Percentiles rank a stretch among this genome's conserved stretches.
Conservation (phyloP, 208 protist genomes). For the Trypanosoma rangeli region DNA sequence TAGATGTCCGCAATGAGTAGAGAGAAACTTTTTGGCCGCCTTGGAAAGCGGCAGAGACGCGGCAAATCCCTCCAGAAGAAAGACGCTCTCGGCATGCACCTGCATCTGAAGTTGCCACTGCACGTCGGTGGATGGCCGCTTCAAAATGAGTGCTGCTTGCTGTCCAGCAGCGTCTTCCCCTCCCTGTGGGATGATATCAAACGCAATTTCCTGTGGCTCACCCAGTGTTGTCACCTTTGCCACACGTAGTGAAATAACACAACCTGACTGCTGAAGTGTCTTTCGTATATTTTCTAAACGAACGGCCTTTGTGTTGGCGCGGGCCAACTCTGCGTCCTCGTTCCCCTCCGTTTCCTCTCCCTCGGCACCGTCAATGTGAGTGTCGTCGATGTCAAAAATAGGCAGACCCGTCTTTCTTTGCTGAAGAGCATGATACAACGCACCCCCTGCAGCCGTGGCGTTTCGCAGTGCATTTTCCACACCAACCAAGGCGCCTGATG, state of each 20-base stretch:
- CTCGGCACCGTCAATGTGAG: conserved; percentile 26
- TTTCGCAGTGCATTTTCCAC: conserved; percentile 52
- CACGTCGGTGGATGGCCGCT: conserved; percentile 38
- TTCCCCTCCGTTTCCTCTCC: conserved; percentile 22
- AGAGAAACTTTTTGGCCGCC: conserved; percentile 49
- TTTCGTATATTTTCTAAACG: conserved; percentile 32
- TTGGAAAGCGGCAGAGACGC: conserved; percentile 37
- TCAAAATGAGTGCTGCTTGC: conserved; percentile 54
- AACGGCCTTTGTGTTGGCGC: conserved; percentile 17
- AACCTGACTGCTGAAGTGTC: conserved; percentile 6
- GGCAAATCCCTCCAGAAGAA: conserved; percentile 34
- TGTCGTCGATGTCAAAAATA: conserved; percentile 51
- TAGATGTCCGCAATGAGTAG: conserved; percentile 36
- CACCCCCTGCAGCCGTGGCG: conserved; percentile 37
- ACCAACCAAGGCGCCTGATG: conserved; percentile 36
- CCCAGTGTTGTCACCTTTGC: conserved; percentile 24
- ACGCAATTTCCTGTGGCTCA: conserved; percentile 50
- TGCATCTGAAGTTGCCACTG: conserved; percentile 54
- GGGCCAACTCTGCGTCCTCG: not conserved
- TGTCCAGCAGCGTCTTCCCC: conserved; percentile 53
- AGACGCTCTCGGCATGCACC: conserved; percentile 3
- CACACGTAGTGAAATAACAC: conserved; percentile 18
- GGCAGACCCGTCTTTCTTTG: conserved; percentile 27
- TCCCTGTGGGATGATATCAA: conserved; percentile 46
- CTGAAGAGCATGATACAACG: conserved; percentile 48